A percentile compares a stretch with the other conserved stretches of the same genome.
Evolutionary conservation across 129 eudicot species (phyloP).

Genomic region (Sambucus nigra): DNA sequence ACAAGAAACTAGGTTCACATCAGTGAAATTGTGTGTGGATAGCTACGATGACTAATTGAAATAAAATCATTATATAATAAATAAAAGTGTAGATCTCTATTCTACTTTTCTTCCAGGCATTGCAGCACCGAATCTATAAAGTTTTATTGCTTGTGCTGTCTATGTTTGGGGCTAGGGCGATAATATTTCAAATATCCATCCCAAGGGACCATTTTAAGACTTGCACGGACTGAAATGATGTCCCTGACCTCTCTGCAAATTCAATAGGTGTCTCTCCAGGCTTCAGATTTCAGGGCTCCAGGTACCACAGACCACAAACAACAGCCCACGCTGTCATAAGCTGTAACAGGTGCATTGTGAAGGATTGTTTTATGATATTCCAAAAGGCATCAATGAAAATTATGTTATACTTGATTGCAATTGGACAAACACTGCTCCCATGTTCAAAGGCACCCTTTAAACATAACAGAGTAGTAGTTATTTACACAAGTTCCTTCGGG

Average conservation of each 20-base stretch:
- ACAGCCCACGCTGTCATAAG: conserved; percentile 63
- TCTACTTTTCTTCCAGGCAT: too few relatives aligned
- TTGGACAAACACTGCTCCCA: too few relatives aligned
- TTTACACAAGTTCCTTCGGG: too few relatives aligned
- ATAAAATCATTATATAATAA: neutral
- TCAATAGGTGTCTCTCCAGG: conserved; percentile 52
- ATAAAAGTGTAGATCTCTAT: neutral
- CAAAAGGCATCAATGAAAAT: too few relatives aligned
- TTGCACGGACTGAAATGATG: conserved; percentile 42
- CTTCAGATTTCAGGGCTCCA: conserved; percentile 44
- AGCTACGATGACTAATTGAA: too few relatives aligned
- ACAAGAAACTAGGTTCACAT: too few relatives aligned
- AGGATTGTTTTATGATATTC: conserved; percentile 23
- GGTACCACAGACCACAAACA: conserved; percentile 56
- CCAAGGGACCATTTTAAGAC: conserved; percentile 54
- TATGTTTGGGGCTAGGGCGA: conserved; percentile 57
- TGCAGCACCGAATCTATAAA: conserved; percentile 43
- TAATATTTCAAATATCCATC: conserved; percentile 53
- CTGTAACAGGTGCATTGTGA: conserved; percentile 49
- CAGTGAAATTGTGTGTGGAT: too few relatives aligned
- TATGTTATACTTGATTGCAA: too few relatives aligned
- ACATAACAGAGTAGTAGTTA: too few relatives aligned
- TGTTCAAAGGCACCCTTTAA: too few relatives aligned
- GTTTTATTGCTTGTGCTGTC: conserved; percentile 51
- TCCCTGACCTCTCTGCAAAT: conserved; percentile 60